Conservation (phyloP, 768 basidiomycete genomes). For the Naganishia antarctica region DNA sequence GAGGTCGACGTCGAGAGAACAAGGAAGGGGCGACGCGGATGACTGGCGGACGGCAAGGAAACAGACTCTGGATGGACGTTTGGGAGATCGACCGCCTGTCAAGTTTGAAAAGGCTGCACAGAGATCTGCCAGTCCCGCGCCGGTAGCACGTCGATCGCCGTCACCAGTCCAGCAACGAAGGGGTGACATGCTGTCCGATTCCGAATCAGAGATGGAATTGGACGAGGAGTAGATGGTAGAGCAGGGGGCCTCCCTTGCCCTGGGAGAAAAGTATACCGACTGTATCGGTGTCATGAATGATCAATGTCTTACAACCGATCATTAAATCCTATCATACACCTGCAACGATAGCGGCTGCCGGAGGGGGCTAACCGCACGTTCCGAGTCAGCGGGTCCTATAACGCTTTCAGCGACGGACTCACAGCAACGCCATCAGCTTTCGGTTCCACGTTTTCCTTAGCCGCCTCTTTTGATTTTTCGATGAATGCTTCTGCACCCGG, state of each 20-base stretch:
- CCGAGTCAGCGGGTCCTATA: too few species aligned
- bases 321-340: not conserved
- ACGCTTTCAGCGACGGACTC: not conserved
- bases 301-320: not conserved
- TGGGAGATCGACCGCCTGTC: slow-evolving; percentile 12
- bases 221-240: not conserved
- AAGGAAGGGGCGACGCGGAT: slow-evolving; percentile 1
- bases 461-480: slow-evolving; percentile 12
- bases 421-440: slow-evolving; percentile 6
- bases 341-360: not conserved
- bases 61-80: slow-evolving; percentile 17
- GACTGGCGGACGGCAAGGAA: slow-evolving; percentile 26
- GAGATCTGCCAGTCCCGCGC: not conserved
- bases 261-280: not conserved
- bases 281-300: not conserved
- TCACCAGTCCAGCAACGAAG: not conserved
- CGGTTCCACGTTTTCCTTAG: slow-evolving; percentile 10
- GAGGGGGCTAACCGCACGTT: not conserved
- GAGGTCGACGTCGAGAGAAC: slow-evolving; percentile 8
- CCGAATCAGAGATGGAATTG: slow-evolving; percentile 13
- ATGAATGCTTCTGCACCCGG: slow-evolving; percentile 6
- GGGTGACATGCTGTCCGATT: slow-evolving; percentile 17
- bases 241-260: not conserved
- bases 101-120: slow-evolving; percentile 4
- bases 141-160: not conserved